Evolutionary conservation across 2,329 filamentous ascomycete genomes (phyloP).

Genomic region (Hypocrella siamensis): DNA sequence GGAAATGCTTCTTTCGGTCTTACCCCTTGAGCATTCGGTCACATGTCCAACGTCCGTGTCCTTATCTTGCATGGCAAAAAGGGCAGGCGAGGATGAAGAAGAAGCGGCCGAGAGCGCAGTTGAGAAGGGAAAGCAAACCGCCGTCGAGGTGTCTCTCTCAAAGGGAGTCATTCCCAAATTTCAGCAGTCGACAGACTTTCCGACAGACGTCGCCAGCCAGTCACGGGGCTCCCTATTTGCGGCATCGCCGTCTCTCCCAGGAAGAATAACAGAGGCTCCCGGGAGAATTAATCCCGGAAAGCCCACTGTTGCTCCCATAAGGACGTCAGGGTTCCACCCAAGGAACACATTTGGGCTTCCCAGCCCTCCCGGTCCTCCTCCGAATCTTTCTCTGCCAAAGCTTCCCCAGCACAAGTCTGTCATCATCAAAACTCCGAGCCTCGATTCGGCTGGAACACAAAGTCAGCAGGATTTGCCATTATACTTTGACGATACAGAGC

Average conservation of each 20-base stretch:
- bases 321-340: not conserved
- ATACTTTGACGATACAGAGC: slow-evolving; percentile 16
- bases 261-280: not conserved
- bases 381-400: slow-evolving; percentile 2
- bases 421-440: slow-evolving; percentile 2
- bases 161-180: too few relatives aligned
- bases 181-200: slow-evolving; percentile 13
- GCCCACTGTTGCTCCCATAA: not conserved
- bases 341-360: not conserved
- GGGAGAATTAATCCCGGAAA: not conserved
- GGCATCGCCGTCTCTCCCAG: slow-evolving; percentile 12
- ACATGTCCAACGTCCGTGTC: too few relatives aligned
- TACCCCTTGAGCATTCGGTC: slow-evolving; percentile 39
- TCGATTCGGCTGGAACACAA: slow-evolving; percentile 5
- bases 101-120: too few relatives aligned
- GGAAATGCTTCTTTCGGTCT: slow-evolving; percentile 40
- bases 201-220: slow-evolving; percentile 14
- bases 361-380: slow-evolving; percentile 2
- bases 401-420: slow-evolving; percentile 1
- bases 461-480: slow-evolving; percentile 10
- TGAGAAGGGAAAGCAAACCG: too few relatives aligned
- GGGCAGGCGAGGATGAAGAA: too few relatives aligned
- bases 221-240: slow-evolving; percentile 21
- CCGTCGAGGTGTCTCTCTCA: too few relatives aligned
- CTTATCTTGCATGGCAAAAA: too few relatives aligned